Percentiles rank a stretch among this genome's conserved stretches.
phyloP scores from a whole-genome alignment of 169 alveolate genomes.

The Neospora caninum region DNA sequence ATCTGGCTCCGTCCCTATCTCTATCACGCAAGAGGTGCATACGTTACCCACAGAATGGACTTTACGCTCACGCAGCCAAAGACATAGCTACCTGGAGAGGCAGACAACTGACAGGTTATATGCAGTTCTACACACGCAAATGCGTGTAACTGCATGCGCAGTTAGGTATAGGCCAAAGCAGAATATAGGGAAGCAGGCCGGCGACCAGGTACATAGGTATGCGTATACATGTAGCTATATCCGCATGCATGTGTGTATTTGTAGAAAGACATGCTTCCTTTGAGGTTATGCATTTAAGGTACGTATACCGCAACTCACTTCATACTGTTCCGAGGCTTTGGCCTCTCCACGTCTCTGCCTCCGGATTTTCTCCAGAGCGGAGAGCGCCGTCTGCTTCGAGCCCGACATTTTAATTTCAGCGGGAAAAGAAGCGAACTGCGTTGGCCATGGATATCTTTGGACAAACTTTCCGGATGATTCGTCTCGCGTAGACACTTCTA shows the following conservation, averaged over 20 bases:
- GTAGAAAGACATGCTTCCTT: too few relatives aligned
- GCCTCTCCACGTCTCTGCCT: conserved; percentile 66
- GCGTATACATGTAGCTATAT: background rate
- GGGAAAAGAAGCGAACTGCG: background rate
- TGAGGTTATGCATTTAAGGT: too few relatives aligned
- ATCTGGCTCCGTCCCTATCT: background rate
- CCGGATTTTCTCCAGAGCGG: conserved; percentile 59
- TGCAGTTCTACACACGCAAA: too few relatives aligned
- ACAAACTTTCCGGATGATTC: background rate
- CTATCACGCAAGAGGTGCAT: background rate
- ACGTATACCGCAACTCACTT: conserved; percentile 31
- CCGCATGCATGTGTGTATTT: too few relatives aligned
- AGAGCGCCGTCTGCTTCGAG: conserved; percentile 21
- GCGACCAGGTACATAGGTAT: too few relatives aligned
- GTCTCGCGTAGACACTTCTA: too few relatives aligned
- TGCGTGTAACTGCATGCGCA: too few relatives aligned
- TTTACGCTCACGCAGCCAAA: background rate
- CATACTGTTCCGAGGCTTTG: conserved; percentile 68
- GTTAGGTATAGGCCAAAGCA: too few relatives aligned
- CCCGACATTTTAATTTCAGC: background rate
- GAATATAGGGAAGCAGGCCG: too few relatives aligned
- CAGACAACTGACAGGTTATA: too few relatives aligned
- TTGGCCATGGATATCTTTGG: background rate
- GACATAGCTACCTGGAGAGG: too few relatives aligned
- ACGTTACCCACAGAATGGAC: background rate